These are phyloP conservation scores for Fusarium sp. DNA, from an alignment of 2,329 filamentous ascomycete genomes.

Conservation along the genomic window DNA sequence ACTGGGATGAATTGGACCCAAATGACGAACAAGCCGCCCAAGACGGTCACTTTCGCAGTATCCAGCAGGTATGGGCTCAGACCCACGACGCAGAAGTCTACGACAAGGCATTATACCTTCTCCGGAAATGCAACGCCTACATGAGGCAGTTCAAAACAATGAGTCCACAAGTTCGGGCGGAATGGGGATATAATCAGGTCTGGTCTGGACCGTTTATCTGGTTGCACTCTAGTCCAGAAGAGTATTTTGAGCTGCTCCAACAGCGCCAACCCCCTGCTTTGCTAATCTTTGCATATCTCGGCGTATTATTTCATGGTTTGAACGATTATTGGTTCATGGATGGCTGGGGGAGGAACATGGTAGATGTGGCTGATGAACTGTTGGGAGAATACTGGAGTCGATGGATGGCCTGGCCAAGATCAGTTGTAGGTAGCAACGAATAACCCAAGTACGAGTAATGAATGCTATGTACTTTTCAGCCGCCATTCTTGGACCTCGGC, in stretches of 20 bases:
- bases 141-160: not conserved
- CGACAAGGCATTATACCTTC: not conserved
- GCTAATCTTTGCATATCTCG: not conserved
- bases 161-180: not conserved
- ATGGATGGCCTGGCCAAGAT: not conserved
- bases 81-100: not conserved
- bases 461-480: not conserved
- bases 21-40: accelerated
- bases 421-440: not conserved
- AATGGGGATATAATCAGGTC: not conserved
- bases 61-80: not conserved
- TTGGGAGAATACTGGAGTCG: not conserved
- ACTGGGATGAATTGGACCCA: not conserved
- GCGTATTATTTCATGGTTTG: not conserved
- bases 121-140: not conserved
- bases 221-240: not conserved
- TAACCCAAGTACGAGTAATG: not conserved
- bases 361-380: not conserved
- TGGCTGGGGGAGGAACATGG: not conserved
- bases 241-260: not conserved
- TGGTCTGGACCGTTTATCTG: not conserved
- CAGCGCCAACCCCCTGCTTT: not conserved
- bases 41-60: not conserved
- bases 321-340: not conserved
- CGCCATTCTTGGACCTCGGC: not conserved